Evolutionary conservation across 2,329 filamentous ascomycete genomes (phyloP).

Genomic region (Alternaria burnsii): DNA sequence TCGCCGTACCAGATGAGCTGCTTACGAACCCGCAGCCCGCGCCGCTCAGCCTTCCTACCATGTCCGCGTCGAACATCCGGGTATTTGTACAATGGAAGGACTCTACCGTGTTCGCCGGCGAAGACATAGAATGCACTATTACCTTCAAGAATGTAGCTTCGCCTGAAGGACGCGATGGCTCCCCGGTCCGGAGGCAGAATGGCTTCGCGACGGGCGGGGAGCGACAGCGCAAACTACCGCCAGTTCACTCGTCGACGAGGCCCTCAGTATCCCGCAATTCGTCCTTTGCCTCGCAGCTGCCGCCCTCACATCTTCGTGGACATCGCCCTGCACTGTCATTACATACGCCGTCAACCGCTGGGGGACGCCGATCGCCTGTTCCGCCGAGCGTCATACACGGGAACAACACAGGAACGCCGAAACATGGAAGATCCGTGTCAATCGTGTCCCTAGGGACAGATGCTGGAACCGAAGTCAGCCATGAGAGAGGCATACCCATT

Average conservation of each 20-base stretch:
- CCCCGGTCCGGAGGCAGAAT: conserved; percentile 45
- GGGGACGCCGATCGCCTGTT: conserved; percentile 37
- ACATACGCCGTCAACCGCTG: conserved; percentile 50
- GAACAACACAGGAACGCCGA: conserved; percentile 39
- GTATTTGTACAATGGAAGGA: conserved; percentile 96
- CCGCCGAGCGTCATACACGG: conserved; percentile 29
- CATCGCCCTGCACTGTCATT: conserved; percentile 75
- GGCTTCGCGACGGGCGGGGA: conserved; percentile 48
- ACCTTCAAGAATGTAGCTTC: conserved; percentile 87
- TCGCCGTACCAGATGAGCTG: conserved; percentile 44
- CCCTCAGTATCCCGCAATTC: conserved; percentile 50
- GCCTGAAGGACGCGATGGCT: conserved; percentile 53
- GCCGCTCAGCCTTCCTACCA: conserved; percentile 41
- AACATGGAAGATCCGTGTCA: conserved; percentile 58
- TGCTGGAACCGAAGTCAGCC: conserved; percentile 41
- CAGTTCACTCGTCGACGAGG: conserved; percentile 47
- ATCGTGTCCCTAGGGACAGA: conserved; percentile 61
- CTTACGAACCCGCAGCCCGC: conserved; percentile 37
- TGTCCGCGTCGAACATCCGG: conserved; percentile 72
- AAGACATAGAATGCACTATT: conserved; percentile 94
- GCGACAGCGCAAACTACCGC: conserved; percentile 51
- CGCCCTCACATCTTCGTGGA: conserved; percentile 56
- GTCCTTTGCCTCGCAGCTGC: conserved; percentile 43
- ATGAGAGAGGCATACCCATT: conserved; percentile 35
- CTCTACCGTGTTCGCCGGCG: conserved; percentile 93